Base-by-base conservation (phyloP, 805 yeast species). In the Suhomyces sp. region DNA sequence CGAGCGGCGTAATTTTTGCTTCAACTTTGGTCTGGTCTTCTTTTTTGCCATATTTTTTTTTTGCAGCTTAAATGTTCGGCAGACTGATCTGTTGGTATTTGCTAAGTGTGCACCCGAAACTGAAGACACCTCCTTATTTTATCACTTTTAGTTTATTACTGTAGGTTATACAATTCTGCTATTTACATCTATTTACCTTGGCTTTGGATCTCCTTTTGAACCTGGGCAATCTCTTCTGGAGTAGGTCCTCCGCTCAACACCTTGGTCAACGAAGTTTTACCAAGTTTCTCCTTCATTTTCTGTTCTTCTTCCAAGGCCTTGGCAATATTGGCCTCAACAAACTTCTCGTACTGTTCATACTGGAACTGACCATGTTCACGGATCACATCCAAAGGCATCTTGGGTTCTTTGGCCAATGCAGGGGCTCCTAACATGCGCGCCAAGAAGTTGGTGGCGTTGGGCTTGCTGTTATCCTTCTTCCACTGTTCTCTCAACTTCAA, bases 311-410 rank as follows among this genome's bases (percentile, higher is more conserved):
- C 89, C 60, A 91, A 79, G 62, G 89, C 77, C 70, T 87, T 84
- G 48, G 75, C 79, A 51, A 82, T 83, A 65, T 82, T 79, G 62
- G 81, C 85, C 56, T 77, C 70, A 61, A 82, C 72, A 62, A 79
- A 82, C 59, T 70, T 79, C 73, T 85, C 84, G 83, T 90, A 87
- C 60, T 84, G 83, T 61, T 86, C 84, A 69, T 90, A 93, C 68
- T 89, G 90, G 74, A 84, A 82, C 71, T 90, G 96, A 61, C 97
- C 97, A 66, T 89, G 93, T 66, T 90, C 96, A 67, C 97, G 87
- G 59, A 92, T 84, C 51, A 83, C 67, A 71, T 93, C 99, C 67
- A 91, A 80, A 27, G 97, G 97, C 86, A 86, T 83, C 72, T 84
- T 83, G 55, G 85, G 85, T 59, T 64, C 80, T 65, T 65, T 73